Evolutionary conservation across 2,329 filamentous ascomycete species (phyloP).

Genomic region (Alternaria gansuensis): DNA sequence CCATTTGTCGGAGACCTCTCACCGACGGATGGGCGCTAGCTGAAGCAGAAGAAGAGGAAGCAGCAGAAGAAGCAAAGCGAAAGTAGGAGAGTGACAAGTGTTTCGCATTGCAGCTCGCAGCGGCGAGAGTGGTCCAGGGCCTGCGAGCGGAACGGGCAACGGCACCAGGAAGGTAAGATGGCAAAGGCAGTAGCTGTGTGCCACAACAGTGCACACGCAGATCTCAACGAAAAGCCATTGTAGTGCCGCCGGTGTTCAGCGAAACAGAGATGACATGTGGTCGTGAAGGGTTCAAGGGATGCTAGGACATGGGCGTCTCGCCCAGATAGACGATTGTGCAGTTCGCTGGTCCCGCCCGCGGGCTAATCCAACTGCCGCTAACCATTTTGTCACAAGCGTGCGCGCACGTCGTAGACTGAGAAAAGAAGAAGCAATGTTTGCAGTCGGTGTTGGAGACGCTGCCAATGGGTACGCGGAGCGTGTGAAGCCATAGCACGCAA

Average conservation of each 20-base stretch:
- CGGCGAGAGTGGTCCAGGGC: slow-evolving; percentile 15
- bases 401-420: slow-evolving; percentile 4
- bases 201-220: slow-evolving; percentile 14
- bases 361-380: slow-evolving; percentile 8
- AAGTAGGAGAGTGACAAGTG: background rate
- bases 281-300: slow-evolving; percentile 7
- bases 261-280: slow-evolving; percentile 9
- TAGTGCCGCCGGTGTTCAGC: slow-evolving; percentile 6
- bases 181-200: slow-evolving; percentile 20
- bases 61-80: background rate
- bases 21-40: background rate
- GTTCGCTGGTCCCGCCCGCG: background rate
- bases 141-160: slow-evolving; percentile 21
- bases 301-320: slow-evolving; percentile 23
- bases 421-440: slow-evolving; percentile 13
- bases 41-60: background rate
- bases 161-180: slow-evolving; percentile 16
- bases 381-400: slow-evolving; percentile 10
- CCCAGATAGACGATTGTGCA: slow-evolving; percentile 14
- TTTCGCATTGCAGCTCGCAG: slow-evolving; percentile 7
- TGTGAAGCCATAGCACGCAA: slow-evolving; percentile 8
- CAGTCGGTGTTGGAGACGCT: slow-evolving; percentile 2
- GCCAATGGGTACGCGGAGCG: background rate
- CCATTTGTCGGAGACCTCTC: slow-evolving; percentile 9
- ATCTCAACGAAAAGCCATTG: slow-evolving; percentile 11